Evolutionary conservation across 768 basidiomycete genomes (phyloP).

Genomic region (Pleurotus eryngii): DNA sequence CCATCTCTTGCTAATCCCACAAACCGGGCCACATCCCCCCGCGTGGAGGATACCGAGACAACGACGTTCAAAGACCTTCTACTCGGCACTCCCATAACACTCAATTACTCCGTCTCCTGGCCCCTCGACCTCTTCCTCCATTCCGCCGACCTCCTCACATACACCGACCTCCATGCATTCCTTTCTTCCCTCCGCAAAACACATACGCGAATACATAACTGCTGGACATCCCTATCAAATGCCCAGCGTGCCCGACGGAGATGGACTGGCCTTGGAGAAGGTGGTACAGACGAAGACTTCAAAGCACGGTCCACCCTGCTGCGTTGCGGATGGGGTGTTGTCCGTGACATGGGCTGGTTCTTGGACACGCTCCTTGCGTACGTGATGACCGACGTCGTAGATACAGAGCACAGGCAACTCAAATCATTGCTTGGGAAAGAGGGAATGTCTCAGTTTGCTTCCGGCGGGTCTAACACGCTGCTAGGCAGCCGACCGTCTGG

Average conservation of each 20-base stretch:
- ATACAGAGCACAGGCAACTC: constrained; percentile 74
- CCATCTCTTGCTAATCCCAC: constrained; percentile 54
- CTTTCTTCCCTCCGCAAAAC: constrained; percentile 82
- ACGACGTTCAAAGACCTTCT: constrained; percentile 70
- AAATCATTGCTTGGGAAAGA: constrained; percentile 52
- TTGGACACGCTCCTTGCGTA: constrained; percentile 80
- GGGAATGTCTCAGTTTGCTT: constrained; percentile 13
- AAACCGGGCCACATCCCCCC: constrained; percentile 30
- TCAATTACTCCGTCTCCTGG: constrained; percentile 77
- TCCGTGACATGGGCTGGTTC: constrained; percentile 90
- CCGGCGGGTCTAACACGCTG: constrained; percentile 14
- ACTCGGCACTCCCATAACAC: constrained; percentile 71
- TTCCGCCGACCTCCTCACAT: constrained; percentile 66
- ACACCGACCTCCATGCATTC: constrained; percentile 77
- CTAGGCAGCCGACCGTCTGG: constrained; percentile 20
- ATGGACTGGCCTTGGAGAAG: constrained; percentile 87
- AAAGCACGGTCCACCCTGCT: constrained; percentile 61
- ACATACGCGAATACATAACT: constrained; percentile 73
- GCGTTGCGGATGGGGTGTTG: constrained; percentile 82
- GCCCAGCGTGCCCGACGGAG: constrained; percentile 78
- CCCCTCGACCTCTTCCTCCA: constrained; percentile 89
- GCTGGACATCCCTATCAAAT: constrained; percentile 85
- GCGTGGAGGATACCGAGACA: constrained; percentile 27
- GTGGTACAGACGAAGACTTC: constrained; percentile 72
- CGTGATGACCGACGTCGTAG: constrained; percentile 88